Evolutionary conservation across 768 basidiomycete genomes (phyloP).

Genomic region (Macrolepiota fuliginosa): DNA sequence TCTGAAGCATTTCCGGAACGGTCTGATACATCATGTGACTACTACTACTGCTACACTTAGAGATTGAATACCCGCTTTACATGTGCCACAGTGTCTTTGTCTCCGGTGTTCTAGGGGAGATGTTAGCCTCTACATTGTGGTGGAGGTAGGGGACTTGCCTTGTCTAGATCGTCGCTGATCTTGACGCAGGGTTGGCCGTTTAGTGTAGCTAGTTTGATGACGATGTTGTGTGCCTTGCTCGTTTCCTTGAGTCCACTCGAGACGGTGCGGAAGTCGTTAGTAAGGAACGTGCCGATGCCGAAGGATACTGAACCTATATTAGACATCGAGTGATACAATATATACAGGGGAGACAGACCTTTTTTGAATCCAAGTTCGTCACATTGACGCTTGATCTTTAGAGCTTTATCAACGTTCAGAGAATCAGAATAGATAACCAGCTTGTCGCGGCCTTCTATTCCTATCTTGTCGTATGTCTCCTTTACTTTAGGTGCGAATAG

Average conservation of each 20-base stretch:
- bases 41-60: background rate
- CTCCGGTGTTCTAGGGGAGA: conserved; percentile 61
- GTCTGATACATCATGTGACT: conserved; percentile 4
- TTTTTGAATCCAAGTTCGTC: conserved; percentile 66
- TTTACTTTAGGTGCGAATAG: conserved; percentile 75
- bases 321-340: conserved; percentile 7
- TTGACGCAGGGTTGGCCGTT: conserved; percentile 81
- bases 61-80: background rate
- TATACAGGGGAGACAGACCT: conserved; percentile 34
- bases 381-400: conserved; percentile 69
- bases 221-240: conserved; percentile 89
- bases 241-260: conserved; percentile 43
- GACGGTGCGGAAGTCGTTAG: conserved; percentile 76
- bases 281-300: conserved; percentile 91
- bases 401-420: conserved; percentile 66
- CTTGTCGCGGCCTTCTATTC: conserved; percentile 64
- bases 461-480: conserved; percentile 66
- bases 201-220: conserved; percentile 85
- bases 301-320: conserved; percentile 61
- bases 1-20: background rate
- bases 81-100: conserved; percentile 49
- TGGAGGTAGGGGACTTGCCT: conserved; percentile 37
- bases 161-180: conserved; percentile 88
- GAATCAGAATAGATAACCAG: conserved; percentile 83
- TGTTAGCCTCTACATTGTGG: background rate